Evolutionary conservation across 2,329 filamentous ascomycete species (phyloP).

Genomic region (Talaromyces sp.): DNA sequence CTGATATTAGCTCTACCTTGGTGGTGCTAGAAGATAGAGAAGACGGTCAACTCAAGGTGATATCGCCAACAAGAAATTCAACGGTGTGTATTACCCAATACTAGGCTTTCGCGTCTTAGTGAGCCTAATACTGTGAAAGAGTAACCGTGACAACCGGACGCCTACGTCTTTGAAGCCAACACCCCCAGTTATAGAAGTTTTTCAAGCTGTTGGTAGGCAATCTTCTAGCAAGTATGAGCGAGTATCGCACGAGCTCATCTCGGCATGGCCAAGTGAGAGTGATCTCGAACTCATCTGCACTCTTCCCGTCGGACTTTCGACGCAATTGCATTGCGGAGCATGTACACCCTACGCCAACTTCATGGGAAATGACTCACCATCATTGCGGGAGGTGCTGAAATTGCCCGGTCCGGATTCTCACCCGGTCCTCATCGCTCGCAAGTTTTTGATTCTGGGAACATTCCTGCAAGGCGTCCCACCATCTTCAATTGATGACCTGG

Average conservation of each 20-base stretch:
- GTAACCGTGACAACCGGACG: background rate
- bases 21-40: background rate
- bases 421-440: slow-evolving; percentile 45
- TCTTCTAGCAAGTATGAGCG: slow-evolving; percentile 10
- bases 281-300: slow-evolving; percentile 35
- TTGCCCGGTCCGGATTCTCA: slow-evolving; percentile 37
- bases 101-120: background rate
- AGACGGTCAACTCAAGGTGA: background rate
- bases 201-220: background rate
- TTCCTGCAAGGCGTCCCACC: slow-evolving; percentile 46
- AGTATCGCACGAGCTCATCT: slow-evolving; percentile 25
- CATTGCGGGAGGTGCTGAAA: slow-evolving; percentile 29
- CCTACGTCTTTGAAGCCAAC: background rate
- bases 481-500: slow-evolving; percentile 16
- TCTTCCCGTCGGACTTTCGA: slow-evolving; percentile 26
- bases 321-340: slow-evolving; percentile 29
- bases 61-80: background rate
- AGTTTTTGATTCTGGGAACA: slow-evolving; percentile 43
- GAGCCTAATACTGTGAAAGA: background rate
- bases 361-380: background rate
- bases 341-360: slow-evolving; percentile 20
- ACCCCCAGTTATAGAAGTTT: background rate
- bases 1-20: background rate
- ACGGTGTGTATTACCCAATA: background rate
- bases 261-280: slow-evolving; percentile 34